These are phyloP conservation scores for Aulographum hederae DNA, from an alignment of 2,329 filamentous ascomycete species.

Conservation along the genomic window DNA sequence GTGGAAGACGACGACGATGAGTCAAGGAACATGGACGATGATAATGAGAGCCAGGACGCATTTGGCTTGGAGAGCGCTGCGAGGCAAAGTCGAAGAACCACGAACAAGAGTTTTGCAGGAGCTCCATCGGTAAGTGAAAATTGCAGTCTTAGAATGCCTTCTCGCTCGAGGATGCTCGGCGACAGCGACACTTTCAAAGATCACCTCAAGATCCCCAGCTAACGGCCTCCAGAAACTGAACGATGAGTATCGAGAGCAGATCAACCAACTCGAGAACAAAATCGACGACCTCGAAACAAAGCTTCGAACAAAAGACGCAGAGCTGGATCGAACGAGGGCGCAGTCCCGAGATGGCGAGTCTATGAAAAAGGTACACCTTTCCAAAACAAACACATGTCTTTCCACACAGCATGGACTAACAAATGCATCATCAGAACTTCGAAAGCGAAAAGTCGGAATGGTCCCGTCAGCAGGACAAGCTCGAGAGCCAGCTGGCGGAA, in stretches of 20 bases:
- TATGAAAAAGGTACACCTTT: slow-evolving; percentile 15
- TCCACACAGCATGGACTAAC: slow-evolving; percentile 25
- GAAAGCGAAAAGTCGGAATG: slow-evolving; percentile 42
- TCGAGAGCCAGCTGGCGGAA: slow-evolving; percentile 58
- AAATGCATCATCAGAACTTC: too few relatives aligned
- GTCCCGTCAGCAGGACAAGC: slow-evolving; percentile 41
- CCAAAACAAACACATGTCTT: background rate
- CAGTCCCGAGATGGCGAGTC: slow-evolving; percentile 38
- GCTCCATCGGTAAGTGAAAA: slow-evolving; percentile 9
- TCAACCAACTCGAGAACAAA: slow-evolving; percentile 57
- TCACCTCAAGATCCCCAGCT: too few relatives aligned
- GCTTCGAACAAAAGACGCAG: slow-evolving; percentile 52
- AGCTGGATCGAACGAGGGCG: slow-evolving; percentile 40
- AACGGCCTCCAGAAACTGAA: too few relatives aligned
- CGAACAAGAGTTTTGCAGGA: slow-evolving; percentile 21
- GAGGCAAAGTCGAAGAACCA: slow-evolving; percentile 23
- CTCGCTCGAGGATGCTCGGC: slow-evolving; percentile 2
- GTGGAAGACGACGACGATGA: slow-evolving; percentile 79
- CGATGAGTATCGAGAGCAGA: slow-evolving; percentile 27
- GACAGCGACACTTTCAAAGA: too few relatives aligned
- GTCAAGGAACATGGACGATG: slow-evolving; percentile 33
- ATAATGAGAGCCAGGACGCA: slow-evolving; percentile 37
- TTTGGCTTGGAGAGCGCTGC: slow-evolving; percentile 38
- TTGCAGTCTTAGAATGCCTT: background rate
- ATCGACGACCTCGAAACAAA: slow-evolving; percentile 52